Evolutionary conservation across 805 yeast genomes (phyloP).

Genomic region (Candida maesae): DNA sequence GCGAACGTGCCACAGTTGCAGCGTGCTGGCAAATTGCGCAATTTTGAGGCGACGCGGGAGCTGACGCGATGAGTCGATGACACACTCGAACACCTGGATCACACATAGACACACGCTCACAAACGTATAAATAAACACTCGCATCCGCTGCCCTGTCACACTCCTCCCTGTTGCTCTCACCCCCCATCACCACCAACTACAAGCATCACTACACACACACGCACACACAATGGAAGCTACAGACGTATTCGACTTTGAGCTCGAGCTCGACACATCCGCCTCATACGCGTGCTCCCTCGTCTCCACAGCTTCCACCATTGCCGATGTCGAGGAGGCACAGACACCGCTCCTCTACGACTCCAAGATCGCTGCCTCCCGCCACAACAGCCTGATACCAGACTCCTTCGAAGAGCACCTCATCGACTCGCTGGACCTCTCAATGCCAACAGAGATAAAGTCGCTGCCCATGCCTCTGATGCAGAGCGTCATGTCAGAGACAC

Average conservation of each 20-base stretch:
- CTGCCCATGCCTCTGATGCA: neutral
- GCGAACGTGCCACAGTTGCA: neutral
- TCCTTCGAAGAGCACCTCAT: slow-evolving; percentile 23
- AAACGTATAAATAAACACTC: no score
- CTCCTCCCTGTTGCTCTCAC: no score
- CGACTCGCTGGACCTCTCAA: slow-evolving; percentile 19
- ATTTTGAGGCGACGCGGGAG: no score
- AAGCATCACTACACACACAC: neutral
- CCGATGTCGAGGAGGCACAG: slow-evolving; percentile 18
- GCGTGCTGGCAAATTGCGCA: slow-evolving; percentile 1
- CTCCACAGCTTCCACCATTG: slow-evolving; percentile 18
- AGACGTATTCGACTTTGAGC: slow-evolving; percentile 19
- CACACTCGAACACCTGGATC: neutral
- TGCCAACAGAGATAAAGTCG: neutral
- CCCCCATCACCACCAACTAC: no score
- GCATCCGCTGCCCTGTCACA: no score
- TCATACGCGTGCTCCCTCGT: slow-evolving; percentile 20
- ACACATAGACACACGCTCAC: no score
- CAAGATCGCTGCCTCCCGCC: slow-evolving; percentile 18
- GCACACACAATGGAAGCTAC: slow-evolving; percentile 1
- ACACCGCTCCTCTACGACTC: slow-evolving; percentile 28
- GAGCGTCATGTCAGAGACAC: neutral
- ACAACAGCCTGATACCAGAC: slow-evolving; percentile 13
- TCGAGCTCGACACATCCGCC: slow-evolving; percentile 12
- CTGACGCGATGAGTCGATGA: no score